Base-by-base conservation (phyloP, 768 basidiomycete genomes). In the Mycena amicta region DNA sequence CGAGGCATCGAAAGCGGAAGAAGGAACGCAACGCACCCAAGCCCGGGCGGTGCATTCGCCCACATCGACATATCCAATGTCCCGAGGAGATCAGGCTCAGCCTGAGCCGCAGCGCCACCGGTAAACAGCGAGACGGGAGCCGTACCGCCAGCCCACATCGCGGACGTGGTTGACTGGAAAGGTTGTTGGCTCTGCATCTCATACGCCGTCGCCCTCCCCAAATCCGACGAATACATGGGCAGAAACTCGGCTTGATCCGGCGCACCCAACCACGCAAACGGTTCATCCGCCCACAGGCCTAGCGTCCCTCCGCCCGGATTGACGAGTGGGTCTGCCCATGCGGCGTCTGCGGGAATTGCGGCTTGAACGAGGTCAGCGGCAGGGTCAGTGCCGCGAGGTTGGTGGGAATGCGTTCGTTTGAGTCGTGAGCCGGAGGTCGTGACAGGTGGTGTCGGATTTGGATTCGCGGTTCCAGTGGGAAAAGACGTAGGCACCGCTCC, bases 211-310 rank as follows among this genome's bases (percentile, higher is more conserved):
- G 80, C 58, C 6, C 78, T 68, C 2, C 77, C 80, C 1, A 82
- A 64, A 27, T 82, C 81, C 26, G 74, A 69, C 61, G 68, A 78
- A 61, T 80, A 77, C 41, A 79, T 68, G 0, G 80, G 52, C 56
- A 72, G 22, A 23, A 31, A 13, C 11, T 6, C n/a, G 8, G n/a
- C n/a, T n/a, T n/a, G n/a, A n/a, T 30, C 31, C 1, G 20, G 22
- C 15, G 51, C 52, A 3, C 60, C 60, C 8, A 55, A 13, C 56
- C 53, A 58, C 2, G 37, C n/a, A 25, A 55, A 58, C n/a, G 40
- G 20, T 13, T 49, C 25, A 23, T 49, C 47, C 47, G 47, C 22
- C 47, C 25, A 26, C 27, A 12, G 15, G 8, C 8, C 8, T 8
- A 13, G 12, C n/a, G n/a, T n/a, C n/a, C n/a, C n/a, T n/a, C n/a